Conservation (phyloP, 257 asterid genomes). For the Apocynum venetum region DNA sequence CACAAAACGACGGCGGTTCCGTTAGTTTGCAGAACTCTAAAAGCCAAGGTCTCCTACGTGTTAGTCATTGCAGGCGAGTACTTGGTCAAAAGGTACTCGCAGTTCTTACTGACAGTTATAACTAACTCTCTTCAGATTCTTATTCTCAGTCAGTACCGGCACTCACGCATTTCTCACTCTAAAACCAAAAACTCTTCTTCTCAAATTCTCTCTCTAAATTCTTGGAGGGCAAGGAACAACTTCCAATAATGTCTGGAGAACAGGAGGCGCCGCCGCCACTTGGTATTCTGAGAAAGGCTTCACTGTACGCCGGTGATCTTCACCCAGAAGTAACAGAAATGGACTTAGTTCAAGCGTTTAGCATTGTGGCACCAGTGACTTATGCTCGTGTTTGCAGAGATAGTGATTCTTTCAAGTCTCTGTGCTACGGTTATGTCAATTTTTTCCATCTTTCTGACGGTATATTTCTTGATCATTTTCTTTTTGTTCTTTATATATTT, state of each 20-base stretch:
- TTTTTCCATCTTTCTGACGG: slow-evolving; percentile 37
- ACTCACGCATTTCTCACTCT: neutral
- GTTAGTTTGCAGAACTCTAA: too few relatives aligned
- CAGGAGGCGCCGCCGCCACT: neutral
- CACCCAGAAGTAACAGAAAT: slow-evolving; percentile 43
- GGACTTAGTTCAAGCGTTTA: slow-evolving; percentile 25
- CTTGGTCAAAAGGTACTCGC: too few relatives aligned
- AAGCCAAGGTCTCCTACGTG: too few relatives aligned
- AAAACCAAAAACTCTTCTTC: neutral
- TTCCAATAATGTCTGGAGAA: neutral
- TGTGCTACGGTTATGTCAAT: slow-evolving; percentile 50
- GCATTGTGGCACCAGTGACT: slow-evolving; percentile 25
- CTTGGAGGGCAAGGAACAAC: slow-evolving; percentile 14
- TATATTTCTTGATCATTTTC: slow-evolving; percentile 6
- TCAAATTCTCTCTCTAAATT: neutral
- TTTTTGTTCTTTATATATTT: neutral
- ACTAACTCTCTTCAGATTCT: slow-evolving; percentile 8
- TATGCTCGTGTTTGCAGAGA: slow-evolving; percentile 48
- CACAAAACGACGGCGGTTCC: too few relatives aligned
- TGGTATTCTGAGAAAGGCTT: slow-evolving; percentile 3
- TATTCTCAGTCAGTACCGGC: neutral
- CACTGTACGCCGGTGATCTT: slow-evolving; percentile 62
- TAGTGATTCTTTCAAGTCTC: slow-evolving; percentile 33
- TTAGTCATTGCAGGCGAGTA: too few relatives aligned
- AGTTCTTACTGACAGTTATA: slow-evolving; percentile 18